These are phyloP conservation scores for Hygrophila difformis DNA, from an alignment of 257 asterid genomes.

Conservation along the genomic window DNA sequence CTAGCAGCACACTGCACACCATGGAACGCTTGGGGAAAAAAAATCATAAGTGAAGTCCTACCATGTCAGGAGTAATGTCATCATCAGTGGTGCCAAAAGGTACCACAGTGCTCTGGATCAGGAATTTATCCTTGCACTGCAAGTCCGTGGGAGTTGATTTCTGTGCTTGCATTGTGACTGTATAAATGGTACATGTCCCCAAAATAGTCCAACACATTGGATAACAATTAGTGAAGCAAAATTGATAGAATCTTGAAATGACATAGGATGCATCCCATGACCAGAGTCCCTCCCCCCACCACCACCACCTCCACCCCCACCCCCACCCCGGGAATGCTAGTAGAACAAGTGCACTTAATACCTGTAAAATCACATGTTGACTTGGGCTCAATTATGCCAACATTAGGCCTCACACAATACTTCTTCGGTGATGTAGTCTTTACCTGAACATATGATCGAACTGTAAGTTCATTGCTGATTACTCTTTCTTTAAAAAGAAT, in stretches of 20 bases:
- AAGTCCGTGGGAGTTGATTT: slow-evolving; percentile 45
- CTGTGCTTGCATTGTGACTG: slow-evolving; percentile 87
- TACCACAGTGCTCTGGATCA: slow-evolving; percentile 65
- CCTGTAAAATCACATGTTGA: slow-evolving; percentile 66
- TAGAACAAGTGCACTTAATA: slow-evolving; percentile 19
- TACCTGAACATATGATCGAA: slow-evolving; percentile 37
- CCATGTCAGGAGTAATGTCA: slow-evolving; percentile 57
- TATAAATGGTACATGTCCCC: slow-evolving; percentile 18
- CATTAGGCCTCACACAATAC: slow-evolving; percentile 77
- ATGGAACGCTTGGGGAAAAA: slow-evolving; percentile 6
- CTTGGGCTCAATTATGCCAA: slow-evolving; percentile 72
- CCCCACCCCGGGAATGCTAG: not conserved
- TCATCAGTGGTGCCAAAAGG: slow-evolving; percentile 67
- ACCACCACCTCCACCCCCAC: not conserved
- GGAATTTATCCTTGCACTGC: slow-evolving; percentile 78
- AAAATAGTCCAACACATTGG: not conserved
- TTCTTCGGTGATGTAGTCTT: slow-evolving; percentile 85
- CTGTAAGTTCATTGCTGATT: slow-evolving; percentile 8
- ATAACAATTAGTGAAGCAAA: slow-evolving; percentile 4
- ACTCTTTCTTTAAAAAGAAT: slow-evolving; percentile 10
- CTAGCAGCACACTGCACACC: not conserved
- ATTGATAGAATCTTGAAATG: too few relatives aligned
- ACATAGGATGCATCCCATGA: too few relatives aligned
- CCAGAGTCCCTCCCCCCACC: too few relatives aligned
- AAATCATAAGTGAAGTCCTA: slow-evolving; percentile 25